A percentile compares a stretch with the other conserved stretches of the same genome.
These are phyloP conservation scores for Dendrostoma leiphaemia DNA, from an alignment of 2,329 filamentous ascomycete genomes.

Conservation along the genomic window DNA sequence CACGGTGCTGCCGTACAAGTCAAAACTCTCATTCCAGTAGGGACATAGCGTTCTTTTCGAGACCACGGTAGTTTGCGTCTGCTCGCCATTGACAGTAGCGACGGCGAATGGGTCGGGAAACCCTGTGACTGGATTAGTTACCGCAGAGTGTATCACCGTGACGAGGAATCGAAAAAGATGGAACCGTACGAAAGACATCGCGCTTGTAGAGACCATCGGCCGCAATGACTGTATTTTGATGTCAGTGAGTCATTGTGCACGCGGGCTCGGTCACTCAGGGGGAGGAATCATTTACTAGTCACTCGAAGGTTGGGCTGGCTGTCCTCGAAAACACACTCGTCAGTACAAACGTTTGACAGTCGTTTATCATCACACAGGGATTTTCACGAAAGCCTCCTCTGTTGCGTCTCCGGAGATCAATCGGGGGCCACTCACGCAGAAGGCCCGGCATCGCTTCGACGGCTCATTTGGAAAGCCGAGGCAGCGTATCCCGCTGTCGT, in stretches of 20 bases:
- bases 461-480: constrained; percentile 41
- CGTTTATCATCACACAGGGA: too few relatives aligned
- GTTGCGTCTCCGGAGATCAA: constrained; percentile 2
- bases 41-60: constrained; percentile 97
- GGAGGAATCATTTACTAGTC: constrained; percentile 71
- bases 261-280: constrained; percentile 22
- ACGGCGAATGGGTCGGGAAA: constrained; percentile 98
- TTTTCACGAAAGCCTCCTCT: constrained; percentile 5
- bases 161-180: not conserved
- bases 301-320: constrained; percentile 87
- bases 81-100: constrained; percentile 93
- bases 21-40: constrained; percentile 99
- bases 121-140: constrained; percentile 53
- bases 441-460: constrained; percentile 58
- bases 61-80: constrained; percentile 96
- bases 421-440: constrained; percentile 52
- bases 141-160: not conserved
- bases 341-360: constrained; percentile 3
- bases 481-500: constrained; percentile 20
- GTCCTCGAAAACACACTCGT: constrained; percentile 15
- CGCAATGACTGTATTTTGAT: constrained; percentile 73
- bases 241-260: constrained; percentile 33
- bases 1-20: constrained; percentile 68
- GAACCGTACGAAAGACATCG: constrained; percentile 90
- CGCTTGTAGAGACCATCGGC: constrained; percentile 98